phyloP scores from a whole-genome alignment of 331 rosid species.

The Stylosanthes scabra region DNA sequence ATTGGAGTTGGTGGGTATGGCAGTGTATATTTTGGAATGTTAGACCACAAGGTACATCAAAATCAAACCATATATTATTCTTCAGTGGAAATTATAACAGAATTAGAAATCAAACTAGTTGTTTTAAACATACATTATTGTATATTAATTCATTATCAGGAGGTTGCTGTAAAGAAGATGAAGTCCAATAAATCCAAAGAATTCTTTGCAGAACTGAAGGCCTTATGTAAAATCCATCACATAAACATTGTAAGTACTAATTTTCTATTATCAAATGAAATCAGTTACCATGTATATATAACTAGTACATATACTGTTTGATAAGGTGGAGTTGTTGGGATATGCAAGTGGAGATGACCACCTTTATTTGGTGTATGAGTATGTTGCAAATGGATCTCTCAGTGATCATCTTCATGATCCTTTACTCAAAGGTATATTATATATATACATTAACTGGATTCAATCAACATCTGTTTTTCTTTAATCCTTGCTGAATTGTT shows the following conservation, averaged over 20 bases:
- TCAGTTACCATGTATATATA: too few relatives aligned
- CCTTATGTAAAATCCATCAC: conserved; percentile 81
- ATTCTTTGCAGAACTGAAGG: conserved; percentile 85
- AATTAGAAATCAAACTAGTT: too few relatives aligned
- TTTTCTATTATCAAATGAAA: too few relatives aligned
- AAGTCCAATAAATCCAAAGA: conserved; percentile 78
- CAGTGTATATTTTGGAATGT: conserved; percentile 67
- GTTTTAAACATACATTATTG: conserved; percentile 32
- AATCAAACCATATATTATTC: conserved; percentile 5
- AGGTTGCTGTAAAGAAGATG: conserved; percentile 90
- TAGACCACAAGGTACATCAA: conserved; percentile 61
- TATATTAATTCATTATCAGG: conserved; percentile 54
- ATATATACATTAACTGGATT: neutral
- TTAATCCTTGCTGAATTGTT: neutral
- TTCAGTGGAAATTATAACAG: conserved; percentile 1
- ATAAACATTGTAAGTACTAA: conserved; percentile 72
- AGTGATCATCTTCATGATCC: conserved; percentile 86
- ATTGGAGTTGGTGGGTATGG: conserved; percentile 92
- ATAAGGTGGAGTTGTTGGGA: conserved; percentile 81
- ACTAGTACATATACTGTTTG: conserved; percentile 35
- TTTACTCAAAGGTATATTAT: conserved; percentile 76
- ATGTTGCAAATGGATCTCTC: conserved; percentile 76
- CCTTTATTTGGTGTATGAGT: conserved; percentile 83
- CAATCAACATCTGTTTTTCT: neutral
- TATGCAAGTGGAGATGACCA: conserved; percentile 91